phyloP scores from a whole-genome alignment of 1,139 yeast genomes.

The Candida glucosophila region DNA sequence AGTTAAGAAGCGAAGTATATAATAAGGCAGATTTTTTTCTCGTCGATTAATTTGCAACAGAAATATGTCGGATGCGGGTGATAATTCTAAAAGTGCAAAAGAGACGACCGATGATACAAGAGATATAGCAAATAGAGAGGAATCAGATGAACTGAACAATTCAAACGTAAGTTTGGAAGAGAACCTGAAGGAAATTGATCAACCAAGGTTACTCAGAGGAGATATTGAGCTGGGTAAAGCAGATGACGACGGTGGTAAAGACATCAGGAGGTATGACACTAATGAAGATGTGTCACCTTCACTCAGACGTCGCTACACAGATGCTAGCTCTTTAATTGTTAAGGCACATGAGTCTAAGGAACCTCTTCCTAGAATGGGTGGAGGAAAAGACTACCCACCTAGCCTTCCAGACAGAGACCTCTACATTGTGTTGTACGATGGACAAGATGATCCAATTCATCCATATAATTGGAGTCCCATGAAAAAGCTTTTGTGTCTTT shows the following conservation, averaged over 20 bases:
- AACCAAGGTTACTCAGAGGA: too few relatives aligned
- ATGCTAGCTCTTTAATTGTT: slow-evolving; percentile 16
- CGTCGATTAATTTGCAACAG: too few relatives aligned
- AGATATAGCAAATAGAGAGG: too few relatives aligned
- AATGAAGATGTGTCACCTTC: slow-evolving; percentile 7
- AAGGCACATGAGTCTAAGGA: slow-evolving; percentile 13
- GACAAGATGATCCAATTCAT: slow-evolving; percentile 40
- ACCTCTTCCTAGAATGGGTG: slow-evolving; percentile 32
- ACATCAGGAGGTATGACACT: slow-evolving; percentile 7
- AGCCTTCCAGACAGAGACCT: slow-evolving; percentile 24
- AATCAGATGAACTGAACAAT: too few relatives aligned
- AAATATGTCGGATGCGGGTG: too few relatives aligned
- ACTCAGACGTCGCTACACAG: slow-evolving; percentile 15
- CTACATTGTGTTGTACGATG: slow-evolving; percentile 36
- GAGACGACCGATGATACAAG: too few relatives aligned
- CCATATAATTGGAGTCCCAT: slow-evolving; percentile 40
- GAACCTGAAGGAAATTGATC: too few relatives aligned
- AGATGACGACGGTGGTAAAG: slow-evolving; percentile 3
- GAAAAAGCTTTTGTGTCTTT: slow-evolving; percentile 11
- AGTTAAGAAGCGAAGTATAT: too few relatives aligned
- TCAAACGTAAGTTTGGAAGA: too few relatives aligned
- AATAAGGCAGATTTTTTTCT: too few relatives aligned
- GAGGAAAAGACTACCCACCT: slow-evolving; percentile 29
- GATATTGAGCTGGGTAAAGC: too few relatives aligned
- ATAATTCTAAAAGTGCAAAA: too few relatives aligned